Percentiles rank a stretch among this genome's conserved stretches.
phyloP scores from a whole-genome alignment of 495 filamentous ascomycete species.

The Platismatia glauca region DNA sequence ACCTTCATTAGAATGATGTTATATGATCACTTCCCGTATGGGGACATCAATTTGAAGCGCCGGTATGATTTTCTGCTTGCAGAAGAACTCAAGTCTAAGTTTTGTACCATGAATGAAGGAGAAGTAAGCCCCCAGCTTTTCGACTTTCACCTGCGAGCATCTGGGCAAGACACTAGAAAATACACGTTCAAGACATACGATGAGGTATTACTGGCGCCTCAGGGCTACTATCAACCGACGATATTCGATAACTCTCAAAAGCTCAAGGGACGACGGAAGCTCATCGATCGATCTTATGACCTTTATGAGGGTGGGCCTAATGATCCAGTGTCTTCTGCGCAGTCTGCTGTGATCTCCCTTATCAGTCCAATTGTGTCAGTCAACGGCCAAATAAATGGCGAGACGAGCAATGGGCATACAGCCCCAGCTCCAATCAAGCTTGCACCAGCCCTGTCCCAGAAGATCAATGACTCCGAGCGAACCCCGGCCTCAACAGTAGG shows the following conservation, averaged over 20 bases:
- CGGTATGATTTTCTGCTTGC: constrained; percentile 88
- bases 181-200: constrained; percentile 94
- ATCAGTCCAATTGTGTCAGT: constrained; percentile 46
- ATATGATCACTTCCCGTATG: constrained; percentile 85
- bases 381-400: constrained; percentile 11
- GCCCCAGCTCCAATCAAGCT: constrained; percentile 17
- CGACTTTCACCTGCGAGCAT: constrained; percentile 82
- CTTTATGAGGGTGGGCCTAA: constrained; percentile 86
- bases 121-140: constrained; percentile 71
- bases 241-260: constrained; percentile 78
- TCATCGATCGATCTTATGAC: constrained; percentile 80
- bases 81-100: constrained; percentile 87
- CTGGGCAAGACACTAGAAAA: constrained; percentile 79
- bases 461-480: constrained; percentile 47
- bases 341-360: constrained; percentile 62
- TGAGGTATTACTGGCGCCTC: constrained; percentile 79
- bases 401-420: constrained; percentile 17
- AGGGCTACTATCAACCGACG: constrained; percentile 79
- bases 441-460: constrained; percentile 35
- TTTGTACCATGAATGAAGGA: constrained; percentile 76
- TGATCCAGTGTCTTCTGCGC: constrained; percentile 79
- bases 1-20: constrained; percentile 96
- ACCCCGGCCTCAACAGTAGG: constrained; percentile 81
- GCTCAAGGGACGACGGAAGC: constrained; percentile 62
- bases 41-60: constrained; percentile 81